Conservation (phyloP, 768 basidiomycete species). For the Rhodosporidiobolus odoratus region DNA sequence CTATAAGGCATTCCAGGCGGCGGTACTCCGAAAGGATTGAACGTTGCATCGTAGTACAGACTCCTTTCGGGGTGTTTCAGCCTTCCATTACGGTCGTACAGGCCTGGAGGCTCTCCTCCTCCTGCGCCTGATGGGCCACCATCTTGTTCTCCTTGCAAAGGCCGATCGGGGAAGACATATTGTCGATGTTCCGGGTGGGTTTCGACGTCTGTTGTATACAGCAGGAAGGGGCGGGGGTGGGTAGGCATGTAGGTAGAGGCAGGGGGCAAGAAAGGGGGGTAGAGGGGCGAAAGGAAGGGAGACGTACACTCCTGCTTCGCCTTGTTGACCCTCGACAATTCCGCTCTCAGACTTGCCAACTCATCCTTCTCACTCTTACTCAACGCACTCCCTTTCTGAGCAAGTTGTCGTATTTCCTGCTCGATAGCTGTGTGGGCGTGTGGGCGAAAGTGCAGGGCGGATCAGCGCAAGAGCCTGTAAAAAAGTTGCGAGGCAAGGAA, state of each 20-base stretch:
- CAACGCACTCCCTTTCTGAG: constrained; percentile 41
- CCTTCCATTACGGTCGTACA: constrained; percentile 45
- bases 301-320: constrained; percentile 75
- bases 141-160: constrained; percentile 47
- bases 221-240: background rate
- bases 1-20: constrained; percentile 96
- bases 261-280: background rate
- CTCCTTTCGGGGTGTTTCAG: constrained; percentile 53
- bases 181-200: constrained; percentile 89
- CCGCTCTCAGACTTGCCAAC: constrained; percentile 65
- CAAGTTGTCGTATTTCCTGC: constrained; percentile 57
- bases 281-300: background rate
- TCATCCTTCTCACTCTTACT: constrained; percentile 58
- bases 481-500: constrained; percentile 4
- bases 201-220: constrained; percentile 55
- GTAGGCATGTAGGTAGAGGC: background rate
- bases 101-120: constrained; percentile 8
- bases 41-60: constrained; percentile 83
- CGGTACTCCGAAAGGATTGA: constrained; percentile 89
- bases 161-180: constrained; percentile 60
- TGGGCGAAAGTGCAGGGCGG: background rate
- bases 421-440: constrained; percentile 60
- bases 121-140: constrained; percentile 46
- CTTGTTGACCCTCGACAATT: constrained; percentile 71
- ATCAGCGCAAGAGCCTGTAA: no score